Percentiles rank a stretch among this genome's conserved stretches.
Conservation (phyloP, 2,329 filamentous ascomycete species). For the Ophiocordyceps robertsii region DNA sequence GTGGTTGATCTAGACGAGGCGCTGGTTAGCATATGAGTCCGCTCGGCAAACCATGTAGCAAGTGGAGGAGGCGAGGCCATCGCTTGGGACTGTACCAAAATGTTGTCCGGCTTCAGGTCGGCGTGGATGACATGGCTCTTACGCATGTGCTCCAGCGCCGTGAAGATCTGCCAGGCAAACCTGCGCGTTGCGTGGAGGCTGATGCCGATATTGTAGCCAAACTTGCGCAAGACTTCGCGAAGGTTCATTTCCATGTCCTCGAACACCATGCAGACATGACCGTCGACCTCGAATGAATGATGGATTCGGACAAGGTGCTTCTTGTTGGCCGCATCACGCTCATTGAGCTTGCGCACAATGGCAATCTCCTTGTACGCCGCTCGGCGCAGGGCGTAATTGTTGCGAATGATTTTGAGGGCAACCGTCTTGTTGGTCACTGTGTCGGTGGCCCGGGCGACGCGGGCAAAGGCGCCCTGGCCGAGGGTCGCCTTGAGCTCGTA, state of each 20-base stretch:
- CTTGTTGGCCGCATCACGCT: slow-evolving; percentile 74
- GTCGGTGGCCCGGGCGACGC: slow-evolving; percentile 81
- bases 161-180: slow-evolving; percentile 90
- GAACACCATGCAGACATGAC: slow-evolving; percentile 92
- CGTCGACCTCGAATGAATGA: slow-evolving; percentile 83
- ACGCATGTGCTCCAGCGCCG: slow-evolving; percentile 74
- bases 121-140: slow-evolving; percentile 91
- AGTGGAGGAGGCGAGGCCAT: too few relatives aligned
- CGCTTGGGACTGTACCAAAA: slow-evolving; percentile 44
- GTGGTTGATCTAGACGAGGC: slow-evolving; percentile 51
- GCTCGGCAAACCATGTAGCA: neutral
- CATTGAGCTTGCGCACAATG: slow-evolving; percentile 76
- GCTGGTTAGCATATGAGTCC: neutral
- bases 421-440: slow-evolving; percentile 62
- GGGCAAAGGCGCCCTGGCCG: slow-evolving; percentile 92
- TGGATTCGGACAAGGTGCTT: slow-evolving; percentile 86
- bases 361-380: slow-evolving; percentile 90
- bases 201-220: slow-evolving; percentile 86
- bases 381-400: slow-evolving; percentile 85
- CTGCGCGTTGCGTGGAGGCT: slow-evolving; percentile 75
- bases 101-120: slow-evolving; percentile 96
- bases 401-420: slow-evolving; percentile 94
- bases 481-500: slow-evolving; percentile 82
- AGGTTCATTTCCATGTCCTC: slow-evolving; percentile 90
- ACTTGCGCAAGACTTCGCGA: slow-evolving; percentile 88